phyloP scores from a whole-genome alignment of 129 eudicot genomes.

The Erigeron canadensis region DNA sequence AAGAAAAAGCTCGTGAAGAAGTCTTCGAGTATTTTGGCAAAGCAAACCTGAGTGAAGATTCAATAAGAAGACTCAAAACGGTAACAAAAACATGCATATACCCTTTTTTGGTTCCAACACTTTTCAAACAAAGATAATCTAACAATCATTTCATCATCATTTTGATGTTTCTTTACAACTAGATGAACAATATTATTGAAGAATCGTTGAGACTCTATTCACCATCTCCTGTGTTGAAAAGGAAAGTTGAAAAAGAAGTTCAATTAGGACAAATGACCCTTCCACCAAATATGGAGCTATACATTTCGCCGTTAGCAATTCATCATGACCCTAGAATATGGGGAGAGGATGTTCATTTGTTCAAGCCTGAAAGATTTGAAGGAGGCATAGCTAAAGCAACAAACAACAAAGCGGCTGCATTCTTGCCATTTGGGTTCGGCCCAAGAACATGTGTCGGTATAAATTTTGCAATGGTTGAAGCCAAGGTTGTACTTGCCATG shows the following conservation, averaged over 20 bases:
- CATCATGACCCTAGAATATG: slow-evolving; percentile 74
- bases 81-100: slow-evolving; percentile 36
- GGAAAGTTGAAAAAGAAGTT: slow-evolving; percentile 41
- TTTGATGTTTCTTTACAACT: not conserved
- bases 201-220: slow-evolving; percentile 78
- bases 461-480: slow-evolving; percentile 58
- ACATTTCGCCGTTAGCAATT: slow-evolving; percentile 58
- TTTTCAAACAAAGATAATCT: not conserved
- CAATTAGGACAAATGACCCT: slow-evolving; percentile 51
- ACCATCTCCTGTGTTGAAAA: slow-evolving; percentile 54
- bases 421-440: slow-evolving; percentile 74
- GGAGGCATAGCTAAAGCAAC: slow-evolving; percentile 69
- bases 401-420: slow-evolving; percentile 56
- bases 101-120: not conserved
- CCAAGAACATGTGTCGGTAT: slow-evolving; percentile 70
- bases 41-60: slow-evolving; percentile 49
- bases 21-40: slow-evolving; percentile 43
- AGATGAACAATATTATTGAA: slow-evolving; percentile 77
- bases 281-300: slow-evolving; percentile 48
- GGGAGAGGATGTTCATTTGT: slow-evolving; percentile 69
- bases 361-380: slow-evolving; percentile 73
- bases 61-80: slow-evolving; percentile 53
- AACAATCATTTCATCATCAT: not conserved
- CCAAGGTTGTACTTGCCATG: slow-evolving; percentile 65
- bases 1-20: slow-evolving; percentile 64